Evolutionary conservation across 1,284 basidiomycete species (phyloP).

Genomic region (Trichosporon inkin): DNA sequence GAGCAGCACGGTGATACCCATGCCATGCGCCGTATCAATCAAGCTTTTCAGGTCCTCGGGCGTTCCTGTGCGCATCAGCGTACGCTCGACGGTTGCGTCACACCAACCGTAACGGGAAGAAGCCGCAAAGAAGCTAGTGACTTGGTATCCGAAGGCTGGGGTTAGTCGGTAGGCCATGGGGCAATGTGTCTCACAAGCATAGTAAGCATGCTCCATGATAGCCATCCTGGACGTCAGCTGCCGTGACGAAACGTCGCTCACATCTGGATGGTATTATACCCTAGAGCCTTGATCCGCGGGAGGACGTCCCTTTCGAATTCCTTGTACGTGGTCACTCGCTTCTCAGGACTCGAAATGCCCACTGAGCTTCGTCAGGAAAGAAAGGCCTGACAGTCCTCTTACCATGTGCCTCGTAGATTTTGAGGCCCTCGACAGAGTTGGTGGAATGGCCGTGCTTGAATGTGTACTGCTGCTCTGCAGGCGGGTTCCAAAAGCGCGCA

Average conservation of each 20-base stretch:
- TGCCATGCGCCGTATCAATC: conserved; percentile 86
- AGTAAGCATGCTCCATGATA: conserved; percentile 97
- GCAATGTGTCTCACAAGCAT: conserved; percentile 69
- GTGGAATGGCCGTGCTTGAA: conserved; percentile 65
- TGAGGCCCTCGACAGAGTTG: conserved; percentile 56
- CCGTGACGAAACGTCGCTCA: conserved; percentile 16
- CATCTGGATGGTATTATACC: conserved; percentile 95
- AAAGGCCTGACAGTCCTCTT: background rate
- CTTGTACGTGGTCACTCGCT: conserved; percentile 86
- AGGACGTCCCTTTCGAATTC: conserved; percentile 85
- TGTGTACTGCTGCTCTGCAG: conserved; percentile 63
- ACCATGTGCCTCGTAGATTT: conserved; percentile 91
- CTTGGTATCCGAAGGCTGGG: conserved; percentile 91
- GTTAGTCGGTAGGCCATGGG: conserved; percentile 15
- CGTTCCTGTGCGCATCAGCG: conserved; percentile 53
- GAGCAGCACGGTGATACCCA: conserved; percentile 88
- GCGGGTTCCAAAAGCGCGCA: conserved; percentile 97
- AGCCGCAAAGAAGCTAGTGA: conserved; percentile 96
- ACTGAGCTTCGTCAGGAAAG: conserved; percentile 53
- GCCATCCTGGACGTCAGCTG: conserved; percentile 63
- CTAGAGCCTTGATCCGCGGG: conserved; percentile 81
- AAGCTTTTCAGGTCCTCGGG: conserved; percentile 95
- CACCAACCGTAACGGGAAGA: conserved; percentile 74
- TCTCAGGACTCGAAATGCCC: conserved; percentile 87
- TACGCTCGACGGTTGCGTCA: conserved; percentile 10